A percentile compares a stretch with the other conserved stretches of the same genome.
Conservation (phyloP, 345 rosid genomes). For the Cardamine chenopodiifolia region DNA sequence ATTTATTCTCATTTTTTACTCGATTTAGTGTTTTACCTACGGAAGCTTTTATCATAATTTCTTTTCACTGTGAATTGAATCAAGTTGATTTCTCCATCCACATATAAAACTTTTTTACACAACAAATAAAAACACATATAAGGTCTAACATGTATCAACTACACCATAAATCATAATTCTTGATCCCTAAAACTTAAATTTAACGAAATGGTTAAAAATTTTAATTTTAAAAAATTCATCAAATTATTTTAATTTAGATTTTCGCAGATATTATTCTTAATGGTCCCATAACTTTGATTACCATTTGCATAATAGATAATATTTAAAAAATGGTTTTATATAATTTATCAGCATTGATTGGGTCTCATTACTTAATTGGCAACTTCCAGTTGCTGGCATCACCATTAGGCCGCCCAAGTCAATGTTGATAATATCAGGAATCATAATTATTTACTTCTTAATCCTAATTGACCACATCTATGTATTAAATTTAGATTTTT, state of each 20-base stretch:
- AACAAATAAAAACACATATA: no score
- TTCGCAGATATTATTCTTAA: background rate
- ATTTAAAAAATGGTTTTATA: background rate
- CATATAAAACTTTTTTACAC: no score
- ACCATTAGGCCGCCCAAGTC: slow-evolving; percentile 16
- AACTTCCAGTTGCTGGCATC: slow-evolving; percentile 31
- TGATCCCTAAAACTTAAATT: background rate
- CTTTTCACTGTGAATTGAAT: no score
- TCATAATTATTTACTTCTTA: background rate
- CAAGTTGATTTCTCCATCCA: no score
- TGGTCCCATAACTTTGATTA: background rate
- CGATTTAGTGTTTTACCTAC: no score
- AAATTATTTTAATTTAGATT: background rate
- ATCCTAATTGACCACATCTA: slow-evolving; percentile 9
- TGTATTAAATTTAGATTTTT: background rate
- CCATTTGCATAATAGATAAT: background rate
- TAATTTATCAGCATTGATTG: background rate
- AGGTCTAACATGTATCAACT: background rate
- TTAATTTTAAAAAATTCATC: background rate
- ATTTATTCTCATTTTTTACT: no score
- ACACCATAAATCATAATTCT: background rate
- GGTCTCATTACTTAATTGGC: slow-evolving; percentile 25
- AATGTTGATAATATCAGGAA: slow-evolving; percentile 9
- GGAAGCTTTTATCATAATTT: no score
- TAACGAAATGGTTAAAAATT: background rate